A percentile compares a stretch with the other conserved stretches of the same genome.
Evolutionary conservation across 2,329 filamentous ascomycete species (phyloP).

Genomic region (Neonectria punicea): DNA sequence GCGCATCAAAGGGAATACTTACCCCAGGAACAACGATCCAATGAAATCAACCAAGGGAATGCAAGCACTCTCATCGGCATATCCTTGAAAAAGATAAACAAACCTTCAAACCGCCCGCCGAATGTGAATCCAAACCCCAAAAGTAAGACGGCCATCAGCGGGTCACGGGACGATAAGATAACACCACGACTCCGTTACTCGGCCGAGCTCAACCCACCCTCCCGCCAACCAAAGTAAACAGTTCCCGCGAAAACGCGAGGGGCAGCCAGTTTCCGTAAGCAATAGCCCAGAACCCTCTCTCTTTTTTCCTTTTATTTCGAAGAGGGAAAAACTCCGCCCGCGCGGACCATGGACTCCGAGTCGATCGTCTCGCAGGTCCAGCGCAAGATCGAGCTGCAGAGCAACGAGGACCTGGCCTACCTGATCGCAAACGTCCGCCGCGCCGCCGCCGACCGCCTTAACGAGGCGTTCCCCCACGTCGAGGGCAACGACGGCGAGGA

Average conservation of each 20-base stretch:
- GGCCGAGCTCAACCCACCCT: background rate
- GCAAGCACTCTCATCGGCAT: background rate
- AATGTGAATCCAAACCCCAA: background rate
- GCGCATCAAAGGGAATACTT: no score
- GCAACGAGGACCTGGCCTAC: slow-evolving; percentile 77
- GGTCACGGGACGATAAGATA: slow-evolving; percentile 4
- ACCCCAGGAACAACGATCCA: no score
- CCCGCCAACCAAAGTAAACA: background rate
- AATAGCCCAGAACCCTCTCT: background rate
- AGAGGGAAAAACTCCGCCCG: background rate
- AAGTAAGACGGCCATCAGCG: background rate
- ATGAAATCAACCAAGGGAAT: no score
- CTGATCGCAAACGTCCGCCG: slow-evolving; percentile 75
- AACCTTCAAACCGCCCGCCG: background rate
- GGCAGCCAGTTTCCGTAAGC: background rate
- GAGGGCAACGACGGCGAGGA: slow-evolving; percentile 61
- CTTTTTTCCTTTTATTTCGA: background rate
- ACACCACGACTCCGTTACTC: background rate
- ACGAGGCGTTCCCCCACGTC: slow-evolving; percentile 74
- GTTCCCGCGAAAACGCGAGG: background rate
- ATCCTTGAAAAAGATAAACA: slow-evolving; percentile 13
- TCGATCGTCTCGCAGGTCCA: slow-evolving; percentile 57
- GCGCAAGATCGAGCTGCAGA: slow-evolving; percentile 83
- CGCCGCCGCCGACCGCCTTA: slow-evolving; percentile 74
- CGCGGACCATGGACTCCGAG: slow-evolving; percentile 48